phyloP scores from a whole-genome alignment of 2,329 filamentous ascomycete species.

The Verticillium longisporum region DNA sequence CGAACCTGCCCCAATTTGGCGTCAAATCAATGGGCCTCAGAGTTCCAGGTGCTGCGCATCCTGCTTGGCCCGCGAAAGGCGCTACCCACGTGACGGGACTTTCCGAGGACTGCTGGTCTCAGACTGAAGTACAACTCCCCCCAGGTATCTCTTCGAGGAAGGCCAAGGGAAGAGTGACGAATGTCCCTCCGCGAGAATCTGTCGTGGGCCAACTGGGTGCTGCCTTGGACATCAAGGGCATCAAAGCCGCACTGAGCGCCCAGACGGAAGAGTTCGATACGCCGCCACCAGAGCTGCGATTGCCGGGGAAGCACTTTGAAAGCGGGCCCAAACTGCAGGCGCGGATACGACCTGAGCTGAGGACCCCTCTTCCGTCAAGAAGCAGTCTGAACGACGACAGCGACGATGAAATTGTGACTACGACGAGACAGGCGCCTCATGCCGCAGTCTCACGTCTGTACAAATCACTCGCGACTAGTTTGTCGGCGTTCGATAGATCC shows the following conservation, averaged over 20 bases:
- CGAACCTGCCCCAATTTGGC: conserved; percentile 34
- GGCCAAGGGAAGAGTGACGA: conserved; percentile 40
- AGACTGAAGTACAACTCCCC: neutral
- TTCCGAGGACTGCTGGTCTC: neutral
- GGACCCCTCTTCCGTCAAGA: conserved; percentile 16
- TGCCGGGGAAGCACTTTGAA: conserved; percentile 51
- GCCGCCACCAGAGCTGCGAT: conserved; percentile 40
- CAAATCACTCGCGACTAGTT: conserved; percentile 46
- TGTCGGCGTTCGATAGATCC: conserved; percentile 76
- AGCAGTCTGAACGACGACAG: conserved; percentile 12
- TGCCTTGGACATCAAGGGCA: conserved; percentile 31
- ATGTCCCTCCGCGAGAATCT: conserved; percentile 33
- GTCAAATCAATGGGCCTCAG: conserved; percentile 41
- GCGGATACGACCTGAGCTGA: conserved; percentile 40
- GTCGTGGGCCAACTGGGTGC: conserved; percentile 27
- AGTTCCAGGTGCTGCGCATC: conserved; percentile 58
- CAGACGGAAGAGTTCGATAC: conserved; percentile 34
- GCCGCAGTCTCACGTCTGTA: conserved; percentile 55
- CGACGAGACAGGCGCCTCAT: conserved; percentile 31
- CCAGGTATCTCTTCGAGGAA: conserved; percentile 29
- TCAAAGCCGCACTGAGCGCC: conserved; percentile 23
- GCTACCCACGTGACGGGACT: conserved; percentile 56
- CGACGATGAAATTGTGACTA: conserved; percentile 25
- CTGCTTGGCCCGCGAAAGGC: conserved; percentile 65
- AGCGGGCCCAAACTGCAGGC: conserved; percentile 47